phyloP scores from a whole-genome alignment of 352 stramenopile species.

The Globisporangium uncinulatum region DNA sequence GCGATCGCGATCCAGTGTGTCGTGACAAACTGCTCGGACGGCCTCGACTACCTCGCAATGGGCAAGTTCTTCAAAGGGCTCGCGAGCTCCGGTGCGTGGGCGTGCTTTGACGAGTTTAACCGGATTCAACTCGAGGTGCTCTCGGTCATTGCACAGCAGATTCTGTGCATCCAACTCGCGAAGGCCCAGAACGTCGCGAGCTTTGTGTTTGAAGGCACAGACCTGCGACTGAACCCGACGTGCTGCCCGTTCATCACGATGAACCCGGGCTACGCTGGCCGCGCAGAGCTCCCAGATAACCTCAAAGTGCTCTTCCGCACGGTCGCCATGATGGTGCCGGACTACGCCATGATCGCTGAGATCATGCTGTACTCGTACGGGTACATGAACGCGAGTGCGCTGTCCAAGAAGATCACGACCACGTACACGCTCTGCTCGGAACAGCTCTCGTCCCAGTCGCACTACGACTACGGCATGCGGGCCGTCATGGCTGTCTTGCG shows the following conservation, averaged over 20 bases:
- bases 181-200: constrained; percentile 68
- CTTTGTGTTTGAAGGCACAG: constrained; percentile 91
- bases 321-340: constrained; percentile 93
- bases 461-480: constrained; percentile 96
- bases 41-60: constrained; percentile 91
- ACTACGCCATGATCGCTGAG: constrained; percentile 92
- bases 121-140: constrained; percentile 91
- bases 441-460: constrained; percentile 91
- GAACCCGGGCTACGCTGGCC: constrained; percentile 88
- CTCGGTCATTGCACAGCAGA: constrained; percentile 91
- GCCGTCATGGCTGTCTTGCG: constrained; percentile 93
- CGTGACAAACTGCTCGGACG: constrained; percentile 90
- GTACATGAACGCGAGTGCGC: constrained; percentile 84
- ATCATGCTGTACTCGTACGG: constrained; percentile 94
- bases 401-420: constrained; percentile 94
- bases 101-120: constrained; percentile 93
- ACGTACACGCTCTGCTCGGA: constrained; percentile 93
- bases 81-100: constrained; percentile 86
- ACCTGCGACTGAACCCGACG: constrained; percentile 86
- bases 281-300: constrained; percentile 89
- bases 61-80: constrained; percentile 94
- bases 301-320: constrained; percentile 91
- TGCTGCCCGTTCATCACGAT: constrained; percentile 93
- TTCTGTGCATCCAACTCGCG: constrained; percentile 87
- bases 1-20: constrained; percentile 92